Conservation (phyloP, 1,284 basidiomycete species). For the Caloboletus inedulis region DNA sequence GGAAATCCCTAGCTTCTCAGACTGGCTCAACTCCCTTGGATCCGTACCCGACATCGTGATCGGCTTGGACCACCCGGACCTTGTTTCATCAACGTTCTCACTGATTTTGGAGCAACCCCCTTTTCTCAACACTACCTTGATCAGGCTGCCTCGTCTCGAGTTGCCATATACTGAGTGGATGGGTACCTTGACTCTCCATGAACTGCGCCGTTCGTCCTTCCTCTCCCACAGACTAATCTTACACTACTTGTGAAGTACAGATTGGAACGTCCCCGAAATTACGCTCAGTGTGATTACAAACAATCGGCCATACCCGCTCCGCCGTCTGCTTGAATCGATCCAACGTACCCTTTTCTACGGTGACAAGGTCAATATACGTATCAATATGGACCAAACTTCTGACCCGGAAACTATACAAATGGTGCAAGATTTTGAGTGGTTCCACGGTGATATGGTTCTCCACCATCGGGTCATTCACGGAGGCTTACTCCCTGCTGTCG, state of each 20-base stretch:
- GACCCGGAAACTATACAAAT: constrained; percentile 58
- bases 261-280: constrained; percentile 67
- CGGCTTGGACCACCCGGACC: constrained; percentile 31
- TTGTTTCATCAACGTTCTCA: constrained; percentile 18
- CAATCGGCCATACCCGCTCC: constrained; percentile 67
- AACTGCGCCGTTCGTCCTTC: constrained; percentile 33
- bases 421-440: constrained; percentile 55
- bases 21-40: constrained; percentile 23
- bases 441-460: constrained; percentile 52
- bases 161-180: constrained; percentile 64
- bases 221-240: background rate
- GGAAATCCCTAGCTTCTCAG: constrained; percentile 9
- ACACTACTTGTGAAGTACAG: constrained; percentile 37
- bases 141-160: constrained; percentile 52
- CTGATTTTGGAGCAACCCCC: constrained; percentile 19
- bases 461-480: constrained; percentile 73
- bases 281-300: constrained; percentile 76
- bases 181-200: constrained; percentile 49
- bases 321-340: constrained; percentile 63
- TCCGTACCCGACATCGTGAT: constrained; percentile 34
- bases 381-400: constrained; percentile 75
- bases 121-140: constrained; percentile 33
- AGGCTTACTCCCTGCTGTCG: constrained; percentile 74
- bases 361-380: constrained; percentile 55
- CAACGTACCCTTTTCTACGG: constrained; percentile 63